Base-by-base conservation (phyloP, 2,329 filamentous ascomycete species). In the Xylaria digitata region DNA sequence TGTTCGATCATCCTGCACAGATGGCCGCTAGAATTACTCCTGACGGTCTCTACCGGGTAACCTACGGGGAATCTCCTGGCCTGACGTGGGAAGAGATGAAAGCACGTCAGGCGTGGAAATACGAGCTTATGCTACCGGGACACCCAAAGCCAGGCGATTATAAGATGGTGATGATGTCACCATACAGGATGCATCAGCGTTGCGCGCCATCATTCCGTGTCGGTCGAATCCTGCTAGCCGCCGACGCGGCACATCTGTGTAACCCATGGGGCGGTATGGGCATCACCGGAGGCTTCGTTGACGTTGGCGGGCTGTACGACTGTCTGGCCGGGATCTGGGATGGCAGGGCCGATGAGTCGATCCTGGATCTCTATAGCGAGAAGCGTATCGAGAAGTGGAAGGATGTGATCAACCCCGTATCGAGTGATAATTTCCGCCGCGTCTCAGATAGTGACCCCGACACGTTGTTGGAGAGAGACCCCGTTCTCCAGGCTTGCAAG, bases 221-320 rank as follows among this genome's bases (percentile, higher is more conserved):
- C 0, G 87, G 87, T 0, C 82, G 85, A 6, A 78, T 89, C 45
- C 65, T 89, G 5, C 78, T 90, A 0, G 87, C 84, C 1, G 87
- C 87, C 0, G 88, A 90, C 77, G 87, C 88, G 1, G 88, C 87
- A 2, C 88, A 90, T 59, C 70, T 84, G 17, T 85, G 83, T 72
- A 85, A 84, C 73, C 82, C 82, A 0, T 84, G 84, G 77, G 88
- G 88, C 52, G 88, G 88, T 0, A 79, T 90, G 17, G 88, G 88
- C 1, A 83, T 90, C 56, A 90, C 87, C 0, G 87, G 87, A 6
- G 88, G 88, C 0, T 86, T 90, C 61, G 86, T 87, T n/a, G 88
- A 90, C 70, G 82, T 88, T 2, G 87, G 86, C 11, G 86, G 86
- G 0, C 80, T 90, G 6, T 87, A 83, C 65, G 87, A 90, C 70